A percentile compares a stretch with the other conserved stretches of the same genome.
phyloP scores from a whole-genome alignment of 164 flowering plant species.

The Liriodendron chinense region DNA sequence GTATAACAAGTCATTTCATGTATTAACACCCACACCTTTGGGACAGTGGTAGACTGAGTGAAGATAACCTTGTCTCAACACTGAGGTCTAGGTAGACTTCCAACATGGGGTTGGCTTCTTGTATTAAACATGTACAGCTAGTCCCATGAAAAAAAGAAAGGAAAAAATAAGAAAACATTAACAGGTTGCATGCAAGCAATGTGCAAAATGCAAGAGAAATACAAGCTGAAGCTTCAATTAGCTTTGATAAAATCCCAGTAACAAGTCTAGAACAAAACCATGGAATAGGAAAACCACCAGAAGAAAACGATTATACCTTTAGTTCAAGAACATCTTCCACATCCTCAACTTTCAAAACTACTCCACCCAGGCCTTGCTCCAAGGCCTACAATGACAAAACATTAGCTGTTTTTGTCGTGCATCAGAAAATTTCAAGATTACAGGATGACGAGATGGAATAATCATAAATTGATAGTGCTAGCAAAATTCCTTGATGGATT shows the following conservation, averaged over 20 bases:
- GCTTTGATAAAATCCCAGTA: neutral
- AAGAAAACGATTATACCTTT: constrained; percentile 46
- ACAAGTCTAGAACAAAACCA: neutral
- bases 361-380: constrained; percentile 83
- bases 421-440: too few species aligned
- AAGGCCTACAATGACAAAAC: constrained; percentile 49
- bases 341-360: constrained; percentile 74
- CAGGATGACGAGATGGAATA: neutral
- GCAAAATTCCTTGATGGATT: neutral
- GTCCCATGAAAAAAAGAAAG: neutral
- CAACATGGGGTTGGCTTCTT: too few species aligned
- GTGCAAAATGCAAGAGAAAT: neutral
- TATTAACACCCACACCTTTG: too few species aligned
- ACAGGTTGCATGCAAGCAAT: neutral
- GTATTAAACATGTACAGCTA: neutral
- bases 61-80: too few species aligned
- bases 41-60: too few species aligned
- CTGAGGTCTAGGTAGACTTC: too few species aligned
- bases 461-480: neutral
- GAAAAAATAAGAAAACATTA: neutral
- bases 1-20: neutral
- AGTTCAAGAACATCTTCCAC: constrained; percentile 52
- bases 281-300: too few species aligned
- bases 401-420: neutral
- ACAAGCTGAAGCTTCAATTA: neutral